Evolutionary conservation across 495 filamentous ascomycete species (phyloP).

Genomic region (Clavariopsis aquatica): DNA sequence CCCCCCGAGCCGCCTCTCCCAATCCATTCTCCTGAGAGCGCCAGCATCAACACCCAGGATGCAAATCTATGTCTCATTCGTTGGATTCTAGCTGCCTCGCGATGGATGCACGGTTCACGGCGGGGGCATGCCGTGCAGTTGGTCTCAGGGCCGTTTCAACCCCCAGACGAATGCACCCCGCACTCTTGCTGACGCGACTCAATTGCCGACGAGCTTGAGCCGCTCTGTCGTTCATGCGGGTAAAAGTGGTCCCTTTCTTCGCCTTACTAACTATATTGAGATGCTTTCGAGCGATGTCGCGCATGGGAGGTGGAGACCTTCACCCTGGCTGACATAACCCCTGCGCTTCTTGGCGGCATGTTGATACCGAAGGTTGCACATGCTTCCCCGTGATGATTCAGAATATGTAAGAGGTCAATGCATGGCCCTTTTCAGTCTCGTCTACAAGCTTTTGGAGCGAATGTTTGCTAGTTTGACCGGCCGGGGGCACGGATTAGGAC

Average conservation of each 20-base stretch:
- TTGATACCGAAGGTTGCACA: conserved; percentile 5
- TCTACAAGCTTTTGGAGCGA: not conserved
- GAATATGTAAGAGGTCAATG: conserved; percentile 22
- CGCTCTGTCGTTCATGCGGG: conserved; percentile 16
- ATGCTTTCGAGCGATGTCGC: not conserved
- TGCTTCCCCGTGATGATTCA: conserved; percentile 9
- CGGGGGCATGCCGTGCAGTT: not conserved
- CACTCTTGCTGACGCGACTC: not conserved
- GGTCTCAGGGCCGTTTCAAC: conserved; percentile 2
- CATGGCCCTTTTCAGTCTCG: not conserved
- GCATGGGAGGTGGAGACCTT: not conserved
- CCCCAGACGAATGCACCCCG: not conserved
- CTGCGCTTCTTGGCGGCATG: conserved; percentile 2
- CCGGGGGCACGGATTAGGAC: not conserved
- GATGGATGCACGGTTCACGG: not conserved
- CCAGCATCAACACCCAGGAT: not conserved
- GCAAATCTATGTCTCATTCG: not conserved
- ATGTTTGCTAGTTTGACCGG: not conserved
- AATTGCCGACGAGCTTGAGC: conserved; percentile 10
- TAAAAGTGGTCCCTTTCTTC: conserved; percentile 2
- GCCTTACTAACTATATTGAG: not conserved
- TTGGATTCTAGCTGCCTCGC: not conserved
- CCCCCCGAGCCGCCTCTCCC: not conserved
- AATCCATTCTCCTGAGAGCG: not conserved
- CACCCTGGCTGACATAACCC: not conserved